phyloP scores from a whole-genome alignment of 768 basidiomycete genomes.

The Pseudohyphozyma bogoriensis region DNA sequence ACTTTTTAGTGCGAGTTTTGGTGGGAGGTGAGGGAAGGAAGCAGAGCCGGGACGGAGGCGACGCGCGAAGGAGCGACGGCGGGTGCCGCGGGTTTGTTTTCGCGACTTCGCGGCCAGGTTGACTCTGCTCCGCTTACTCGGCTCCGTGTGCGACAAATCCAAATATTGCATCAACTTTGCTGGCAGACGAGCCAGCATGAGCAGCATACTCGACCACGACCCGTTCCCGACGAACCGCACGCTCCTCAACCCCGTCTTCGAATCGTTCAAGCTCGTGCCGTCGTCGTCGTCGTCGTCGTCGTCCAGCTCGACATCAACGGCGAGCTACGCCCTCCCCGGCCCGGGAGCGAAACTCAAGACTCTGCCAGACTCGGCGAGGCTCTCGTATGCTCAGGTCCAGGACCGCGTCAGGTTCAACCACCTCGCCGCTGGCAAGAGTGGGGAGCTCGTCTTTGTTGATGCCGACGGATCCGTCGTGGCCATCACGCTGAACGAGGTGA shows the following conservation, averaged over 20 bases:
- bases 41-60: too few relatives aligned
- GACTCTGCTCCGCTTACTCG: too few relatives aligned
- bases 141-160: too few relatives aligned
- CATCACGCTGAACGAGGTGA: slow-evolving; percentile 8
- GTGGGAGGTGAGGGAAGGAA: too few relatives aligned
- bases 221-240: slow-evolving; percentile 11
- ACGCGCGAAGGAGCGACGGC: too few relatives aligned
- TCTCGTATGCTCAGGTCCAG: slow-evolving; percentile 23
- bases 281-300: neutral
- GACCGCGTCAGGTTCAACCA: slow-evolving; percentile 27
- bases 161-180: too few relatives aligned
- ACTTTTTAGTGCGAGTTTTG: too few relatives aligned
- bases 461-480: slow-evolving; percentile 12
- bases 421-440: slow-evolving; percentile 2
- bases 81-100: too few relatives aligned
- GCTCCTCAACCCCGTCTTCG: slow-evolving; percentile 28
- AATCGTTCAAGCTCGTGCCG: slow-evolving; percentile 27
- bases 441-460: slow-evolving; percentile 22
- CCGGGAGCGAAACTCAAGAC: neutral
- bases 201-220: too few relatives aligned
- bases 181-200: too few relatives aligned
- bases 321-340: neutral
- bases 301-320: neutral
- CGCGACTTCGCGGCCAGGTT: too few relatives aligned
- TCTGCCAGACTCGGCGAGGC: slow-evolving; percentile 4